A percentile compares a stretch with the other conserved stretches of the same genome.
These are phyloP conservation scores for Pinus taeda DNA, from an alignment of 75 land plant genomes.

Conservation along the genomic window DNA sequence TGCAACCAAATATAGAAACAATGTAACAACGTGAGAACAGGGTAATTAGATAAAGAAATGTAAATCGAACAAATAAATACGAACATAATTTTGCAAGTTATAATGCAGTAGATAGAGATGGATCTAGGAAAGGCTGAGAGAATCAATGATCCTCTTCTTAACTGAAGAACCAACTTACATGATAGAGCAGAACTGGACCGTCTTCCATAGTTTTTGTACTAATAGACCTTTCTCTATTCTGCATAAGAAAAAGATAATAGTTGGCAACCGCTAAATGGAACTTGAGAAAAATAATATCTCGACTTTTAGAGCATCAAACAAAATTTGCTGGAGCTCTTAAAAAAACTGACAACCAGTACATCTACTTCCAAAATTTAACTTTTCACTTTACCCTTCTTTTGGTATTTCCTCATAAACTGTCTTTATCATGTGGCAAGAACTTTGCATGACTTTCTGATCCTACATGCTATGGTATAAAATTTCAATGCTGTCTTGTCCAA, in stretches of 20 bases:
- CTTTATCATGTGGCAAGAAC: neutral
- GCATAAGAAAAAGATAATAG: conserved; percentile 2
- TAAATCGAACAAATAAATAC: neutral
- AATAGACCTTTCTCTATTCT: conserved; percentile 68
- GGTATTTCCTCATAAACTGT: neutral
- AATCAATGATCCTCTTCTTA: neutral
- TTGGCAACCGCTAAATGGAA: neutral
- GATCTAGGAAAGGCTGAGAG: neutral
- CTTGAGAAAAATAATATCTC: neutral
- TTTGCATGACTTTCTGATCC: neutral
- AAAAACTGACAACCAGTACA: neutral
- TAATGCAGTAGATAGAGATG: neutral
- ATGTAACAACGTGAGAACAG: neutral
- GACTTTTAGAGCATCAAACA: neutral
- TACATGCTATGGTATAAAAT: neutral
- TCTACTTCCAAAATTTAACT: neutral
- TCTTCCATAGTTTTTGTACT: conserved; percentile 90
- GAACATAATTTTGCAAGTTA: neutral
- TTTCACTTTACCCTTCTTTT: neutral
- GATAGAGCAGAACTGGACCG: conserved; percentile 76
- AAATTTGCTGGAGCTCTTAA: neutral
- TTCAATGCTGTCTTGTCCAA: neutral
- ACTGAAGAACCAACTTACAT: conserved; percentile 37
- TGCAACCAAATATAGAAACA: conserved; percentile 11
- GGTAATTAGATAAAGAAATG: neutral